phyloP scores from a whole-genome alignment of 1,139 yeast species.

The Pichia sp. region DNA sequence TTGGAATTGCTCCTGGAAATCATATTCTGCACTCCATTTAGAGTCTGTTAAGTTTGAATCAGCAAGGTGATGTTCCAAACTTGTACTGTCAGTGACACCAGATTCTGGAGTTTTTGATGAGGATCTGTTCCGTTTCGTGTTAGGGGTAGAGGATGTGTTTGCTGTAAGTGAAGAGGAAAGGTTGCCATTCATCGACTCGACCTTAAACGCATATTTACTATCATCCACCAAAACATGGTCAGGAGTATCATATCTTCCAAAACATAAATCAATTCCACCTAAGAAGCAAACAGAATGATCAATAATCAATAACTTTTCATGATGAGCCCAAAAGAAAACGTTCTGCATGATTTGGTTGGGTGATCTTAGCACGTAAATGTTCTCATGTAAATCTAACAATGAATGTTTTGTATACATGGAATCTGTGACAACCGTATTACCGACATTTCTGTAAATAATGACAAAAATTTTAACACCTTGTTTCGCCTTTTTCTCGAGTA shows the following conservation, averaged over 20 bases:
- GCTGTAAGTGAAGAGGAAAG: neutral
- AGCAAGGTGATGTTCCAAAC: neutral
- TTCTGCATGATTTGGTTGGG: slow-evolving; percentile 94
- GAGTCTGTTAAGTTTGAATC: neutral
- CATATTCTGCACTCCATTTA: neutral
- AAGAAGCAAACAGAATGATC: slow-evolving; percentile 87
- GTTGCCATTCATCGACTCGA: slow-evolving; percentile 12
- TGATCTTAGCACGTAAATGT: slow-evolving; percentile 85
- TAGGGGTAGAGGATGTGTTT: neutral
- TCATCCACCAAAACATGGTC: slow-evolving; percentile 91
- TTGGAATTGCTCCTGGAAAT: slow-evolving; percentile 42
- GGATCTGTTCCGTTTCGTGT: neutral
- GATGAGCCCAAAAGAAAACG: slow-evolving; percentile 98
- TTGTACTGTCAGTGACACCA: neutral
- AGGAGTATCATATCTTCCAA: slow-evolving; percentile 94
- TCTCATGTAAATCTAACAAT: slow-evolving; percentile 75
- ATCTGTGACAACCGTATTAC: slow-evolving; percentile 88
- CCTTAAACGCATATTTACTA: slow-evolving; percentile 39
- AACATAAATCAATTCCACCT: slow-evolving; percentile 95
- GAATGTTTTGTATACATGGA: slow-evolving; percentile 94
- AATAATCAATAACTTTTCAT: slow-evolving; percentile 82
- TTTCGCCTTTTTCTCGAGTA: slow-evolving; percentile 84
- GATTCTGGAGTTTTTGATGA: neutral
- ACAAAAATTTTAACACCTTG: slow-evolving; percentile 93
- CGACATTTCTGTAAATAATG: slow-evolving; percentile 93